Conservation (phyloP, 2,329 filamentous ascomycete species). For the Gremmenia infestans region DNA sequence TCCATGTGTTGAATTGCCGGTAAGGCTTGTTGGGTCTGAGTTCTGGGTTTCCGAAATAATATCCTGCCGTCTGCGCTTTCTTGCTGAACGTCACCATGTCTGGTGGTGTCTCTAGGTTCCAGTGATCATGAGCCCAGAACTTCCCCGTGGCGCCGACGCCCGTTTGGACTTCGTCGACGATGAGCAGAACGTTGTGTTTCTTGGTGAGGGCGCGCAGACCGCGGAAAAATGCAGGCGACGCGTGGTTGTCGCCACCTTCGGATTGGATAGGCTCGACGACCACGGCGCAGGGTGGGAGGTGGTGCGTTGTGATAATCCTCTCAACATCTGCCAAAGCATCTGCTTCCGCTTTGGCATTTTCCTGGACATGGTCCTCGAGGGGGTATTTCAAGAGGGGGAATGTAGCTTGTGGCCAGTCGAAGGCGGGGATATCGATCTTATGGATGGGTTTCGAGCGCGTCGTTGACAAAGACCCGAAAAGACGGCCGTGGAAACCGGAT, state of each 20-base stretch:
- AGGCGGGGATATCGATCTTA: conserved; percentile 83
- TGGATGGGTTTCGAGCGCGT: conserved; percentile 80
- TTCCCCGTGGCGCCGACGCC: conserved; percentile 80
- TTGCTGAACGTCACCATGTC: conserved; percentile 89
- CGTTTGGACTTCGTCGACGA: conserved; percentile 82
- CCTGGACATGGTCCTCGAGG: conserved; percentile 61
- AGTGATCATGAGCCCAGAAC: conserved; percentile 86
- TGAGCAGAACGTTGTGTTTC: conserved; percentile 65
- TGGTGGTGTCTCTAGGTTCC: conserved; percentile 65
- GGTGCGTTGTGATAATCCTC: conserved; percentile 59
- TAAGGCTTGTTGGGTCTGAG: conserved; percentile 77
- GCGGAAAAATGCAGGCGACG: conserved; percentile 72
- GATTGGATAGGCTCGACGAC: conserved; percentile 78
- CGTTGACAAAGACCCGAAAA: conserved; percentile 73
- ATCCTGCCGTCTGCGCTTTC: conserved; percentile 80
- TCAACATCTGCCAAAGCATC: conserved; percentile 71
- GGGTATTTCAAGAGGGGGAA: conserved; percentile 78
- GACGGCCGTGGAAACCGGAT: conserved; percentile 73
- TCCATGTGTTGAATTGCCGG: conserved; percentile 86
- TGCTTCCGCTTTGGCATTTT: conserved; percentile 67
- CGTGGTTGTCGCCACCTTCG: conserved; percentile 81
- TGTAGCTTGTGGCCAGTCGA: conserved; percentile 80
- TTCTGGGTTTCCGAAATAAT: conserved; percentile 73
- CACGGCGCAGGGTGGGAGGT: conserved; percentile 67
- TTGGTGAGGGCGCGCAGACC: conserved; percentile 68